phyloP scores from a whole-genome alignment of 805 yeast species.

The Pichia membranifaciens region DNA sequence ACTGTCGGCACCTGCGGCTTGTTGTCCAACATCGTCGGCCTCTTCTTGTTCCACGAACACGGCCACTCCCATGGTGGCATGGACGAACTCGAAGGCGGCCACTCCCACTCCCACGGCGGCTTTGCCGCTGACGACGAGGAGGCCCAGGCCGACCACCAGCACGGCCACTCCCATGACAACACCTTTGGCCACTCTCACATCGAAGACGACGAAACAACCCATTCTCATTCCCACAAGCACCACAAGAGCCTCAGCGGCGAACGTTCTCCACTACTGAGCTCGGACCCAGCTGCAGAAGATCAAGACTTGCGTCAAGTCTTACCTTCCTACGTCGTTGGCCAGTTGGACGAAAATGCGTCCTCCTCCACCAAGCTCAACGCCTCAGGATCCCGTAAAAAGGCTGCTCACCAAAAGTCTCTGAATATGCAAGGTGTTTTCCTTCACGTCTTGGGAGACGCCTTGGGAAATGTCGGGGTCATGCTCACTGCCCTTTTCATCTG shows the following conservation, averaged over 20 bases:
- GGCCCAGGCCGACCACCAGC: constrained; percentile 2
- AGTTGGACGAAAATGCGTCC: constrained; percentile 10
- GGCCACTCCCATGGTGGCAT: constrained; percentile 50
- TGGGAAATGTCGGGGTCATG: constrained; percentile 93
- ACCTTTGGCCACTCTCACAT: constrained; percentile 2
- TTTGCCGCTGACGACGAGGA: constrained; percentile 12
- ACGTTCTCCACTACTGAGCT: constrained; percentile 8
- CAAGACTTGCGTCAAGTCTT: constrained; percentile 25
- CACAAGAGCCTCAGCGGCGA: neutral
- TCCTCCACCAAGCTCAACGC: neutral
- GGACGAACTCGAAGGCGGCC: constrained; percentile 14
- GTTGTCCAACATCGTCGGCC: constrained; percentile 74
- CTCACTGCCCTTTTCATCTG: constrained; percentile 85
- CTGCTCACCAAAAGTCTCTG: constrained; percentile 48
- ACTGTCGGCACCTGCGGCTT: constrained; percentile 82
- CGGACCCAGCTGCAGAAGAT: constrained; percentile 15
- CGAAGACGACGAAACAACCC: neutral
- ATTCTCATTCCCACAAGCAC: neutral
- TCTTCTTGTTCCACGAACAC: constrained; percentile 84
- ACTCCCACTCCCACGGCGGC: constrained; percentile 17
- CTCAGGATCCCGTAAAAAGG: constrained; percentile 13
- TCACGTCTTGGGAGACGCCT: constrained; percentile 93
- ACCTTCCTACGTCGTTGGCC: constrained; percentile 26
- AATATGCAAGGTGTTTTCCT: constrained; percentile 96
- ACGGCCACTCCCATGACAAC: constrained; percentile 4